A percentile compares a stretch with the other conserved stretches of the same genome.
Conservation (phyloP, 495 filamentous ascomycete species). For the Neurospora sp. region DNA sequence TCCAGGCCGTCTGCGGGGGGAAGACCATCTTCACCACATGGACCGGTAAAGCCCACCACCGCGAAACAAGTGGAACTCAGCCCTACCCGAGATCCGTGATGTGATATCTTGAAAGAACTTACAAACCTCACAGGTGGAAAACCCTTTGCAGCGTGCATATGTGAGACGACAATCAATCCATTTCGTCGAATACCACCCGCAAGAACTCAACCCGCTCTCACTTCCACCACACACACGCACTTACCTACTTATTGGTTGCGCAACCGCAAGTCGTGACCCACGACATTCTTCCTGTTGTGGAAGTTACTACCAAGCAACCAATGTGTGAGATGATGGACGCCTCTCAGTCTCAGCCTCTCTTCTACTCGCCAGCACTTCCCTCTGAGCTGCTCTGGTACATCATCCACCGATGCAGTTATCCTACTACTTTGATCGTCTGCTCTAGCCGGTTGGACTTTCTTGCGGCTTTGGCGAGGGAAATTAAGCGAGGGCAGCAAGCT, state of each 20-base stretch:
- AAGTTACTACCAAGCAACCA: not conserved
- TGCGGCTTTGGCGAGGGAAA: conserved; percentile 26
- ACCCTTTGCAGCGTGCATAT: not conserved
- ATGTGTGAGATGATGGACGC: not conserved
- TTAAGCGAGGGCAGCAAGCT: not conserved
- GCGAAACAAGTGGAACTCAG: not conserved
- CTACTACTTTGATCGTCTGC: conserved; percentile 62
- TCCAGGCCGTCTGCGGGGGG: not conserved
- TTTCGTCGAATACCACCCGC: not conserved
- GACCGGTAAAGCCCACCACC: not conserved
- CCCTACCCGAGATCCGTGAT: not conserved
- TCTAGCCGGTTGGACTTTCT: conserved; percentile 55
- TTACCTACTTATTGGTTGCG: not conserved
- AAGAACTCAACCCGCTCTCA: not conserved
- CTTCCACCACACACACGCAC: not conserved
- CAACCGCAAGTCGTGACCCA: not conserved
- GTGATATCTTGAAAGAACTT: not conserved
- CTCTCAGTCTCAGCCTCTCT: conserved; percentile 19
- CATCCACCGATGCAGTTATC: conserved; percentile 40
- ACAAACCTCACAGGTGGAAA: not conserved
- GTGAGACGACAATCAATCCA: not conserved
- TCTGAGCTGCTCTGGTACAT: conserved; percentile 55
- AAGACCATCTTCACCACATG: not conserved
- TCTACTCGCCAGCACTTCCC: conserved; percentile 41
- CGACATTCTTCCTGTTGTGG: not conserved